phyloP scores from a whole-genome alignment of 345 rosid species.

The Chamaenerion angustifolium region DNA sequence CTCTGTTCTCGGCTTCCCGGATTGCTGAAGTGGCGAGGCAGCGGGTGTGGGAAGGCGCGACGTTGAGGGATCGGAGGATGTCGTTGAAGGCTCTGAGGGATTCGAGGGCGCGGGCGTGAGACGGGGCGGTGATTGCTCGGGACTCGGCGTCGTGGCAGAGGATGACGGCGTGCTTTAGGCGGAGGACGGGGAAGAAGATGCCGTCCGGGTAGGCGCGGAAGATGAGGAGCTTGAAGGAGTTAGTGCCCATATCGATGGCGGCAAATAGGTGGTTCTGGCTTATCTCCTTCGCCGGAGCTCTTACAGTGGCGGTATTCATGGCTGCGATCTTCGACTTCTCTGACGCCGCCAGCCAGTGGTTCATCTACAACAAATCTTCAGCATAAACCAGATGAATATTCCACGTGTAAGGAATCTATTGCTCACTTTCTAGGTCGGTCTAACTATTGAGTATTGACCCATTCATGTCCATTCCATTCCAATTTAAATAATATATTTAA shows the following conservation, averaged over 20 bases:
- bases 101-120: constrained; percentile 27
- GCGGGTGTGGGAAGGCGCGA: constrained; percentile 16
- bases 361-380: too few relatives aligned
- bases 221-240: constrained; percentile 54
- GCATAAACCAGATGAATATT: constrained; percentile 8
- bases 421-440: too few relatives aligned
- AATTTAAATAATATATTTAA: too few relatives aligned
- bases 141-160: constrained; percentile 35
- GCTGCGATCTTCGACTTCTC: too few relatives aligned
- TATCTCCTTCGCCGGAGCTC: too few relatives aligned
- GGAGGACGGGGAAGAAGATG: constrained; percentile 32
- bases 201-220: constrained; percentile 39
- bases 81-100: constrained; percentile 27
- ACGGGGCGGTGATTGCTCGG: constrained; percentile 23
- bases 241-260: constrained; percentile 60
- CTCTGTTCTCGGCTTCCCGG: constrained; percentile 33
- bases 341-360: too few relatives aligned
- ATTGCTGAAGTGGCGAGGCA: constrained; percentile 64
- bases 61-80: constrained; percentile 22
- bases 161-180: constrained; percentile 28
- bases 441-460: too few relatives aligned
- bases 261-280: constrained; percentile 25
- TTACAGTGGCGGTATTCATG: too few relatives aligned
- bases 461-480: too few relatives aligned
- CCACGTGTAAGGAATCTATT: background rate